These are phyloP conservation scores for Citrus hindsii DNA, from an alignment of 345 rosid genomes.

Conservation along the genomic window DNA sequence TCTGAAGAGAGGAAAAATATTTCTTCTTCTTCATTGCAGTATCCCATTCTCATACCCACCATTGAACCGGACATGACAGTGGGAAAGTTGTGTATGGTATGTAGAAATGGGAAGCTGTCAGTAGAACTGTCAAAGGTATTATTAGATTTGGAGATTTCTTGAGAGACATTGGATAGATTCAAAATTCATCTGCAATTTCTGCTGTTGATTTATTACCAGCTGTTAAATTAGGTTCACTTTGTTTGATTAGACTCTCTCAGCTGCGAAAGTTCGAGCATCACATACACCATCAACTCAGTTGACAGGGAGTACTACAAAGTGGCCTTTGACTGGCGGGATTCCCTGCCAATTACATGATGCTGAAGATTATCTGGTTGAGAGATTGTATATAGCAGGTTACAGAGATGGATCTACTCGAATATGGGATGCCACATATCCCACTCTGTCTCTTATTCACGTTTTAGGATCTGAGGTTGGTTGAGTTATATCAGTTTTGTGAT, in stretches of 20 bases:
- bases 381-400: constrained; percentile 79
- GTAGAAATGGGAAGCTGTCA: constrained; percentile 37
- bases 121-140: constrained; percentile 58
- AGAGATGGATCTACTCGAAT: constrained; percentile 73
- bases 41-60: constrained; percentile 53
- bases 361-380: constrained; percentile 53
- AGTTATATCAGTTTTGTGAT: constrained; percentile 15
- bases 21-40: constrained; percentile 47
- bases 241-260: constrained; percentile 50
- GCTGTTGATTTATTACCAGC: constrained; percentile 2
- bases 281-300: constrained; percentile 30
- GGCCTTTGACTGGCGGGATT: constrained; percentile 89
- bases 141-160: background rate
- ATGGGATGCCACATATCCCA: constrained; percentile 79
- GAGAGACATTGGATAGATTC: background rate
- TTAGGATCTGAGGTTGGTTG: constrained; percentile 52
- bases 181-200: background rate
- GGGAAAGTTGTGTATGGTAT: constrained; percentile 40
- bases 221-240: constrained; percentile 23
- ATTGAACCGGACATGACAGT: constrained; percentile 61
- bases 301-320: constrained; percentile 36
- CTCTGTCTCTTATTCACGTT: constrained; percentile 49
- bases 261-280: constrained; percentile 44
- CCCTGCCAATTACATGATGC: constrained; percentile 41
- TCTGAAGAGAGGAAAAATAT: constrained; percentile 43